Evolutionary conservation across 164 flowering plant species (phyloP), one percentile per base, ranked within the genome.

Genomic region (Tetrastigma voinierianum): DNA sequence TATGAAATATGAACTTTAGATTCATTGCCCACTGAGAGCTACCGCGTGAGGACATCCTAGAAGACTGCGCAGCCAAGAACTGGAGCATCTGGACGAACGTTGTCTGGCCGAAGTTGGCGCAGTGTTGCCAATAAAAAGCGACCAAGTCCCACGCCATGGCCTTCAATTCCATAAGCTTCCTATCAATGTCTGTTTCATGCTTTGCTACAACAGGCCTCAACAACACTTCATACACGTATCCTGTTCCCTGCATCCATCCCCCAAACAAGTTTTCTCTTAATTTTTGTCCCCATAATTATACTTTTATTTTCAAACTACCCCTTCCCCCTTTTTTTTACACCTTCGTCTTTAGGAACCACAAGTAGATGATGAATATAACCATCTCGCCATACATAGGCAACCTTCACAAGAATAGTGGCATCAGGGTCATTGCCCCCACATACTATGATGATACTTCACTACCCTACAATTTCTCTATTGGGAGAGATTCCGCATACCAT

Each of bases 261-360:
- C n/a, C n/a, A n/a, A 57, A 67, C 44, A 48, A 9, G 21, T 4
- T 55, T 21, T 55, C 58, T 55, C 23, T 10, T 20, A 17, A n/a
- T n/a, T 21, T 20, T 12, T 55, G 2, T 20, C 10, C 9, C 21
- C 15, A 21, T 32, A 21, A 9, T 25, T n/a, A n/a, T n/a, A n/a
- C 4, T 0, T 40, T 20, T 10, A 11, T 17, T 53, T 17, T 15
- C 1, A 9, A n/a, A n/a, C n/a, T n/a, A 12, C 3, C 17, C 12
- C 17, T 53, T 10, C 23, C 1, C 17, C 2, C 56, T 3, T 66
- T 48, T 17, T 20, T 80, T 83, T n/a, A n/a, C n/a, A 93, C 98
- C 96, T 68, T 85, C 10, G 93, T 87, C 65, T 87, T 87, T 1
- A 90, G 92, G 68, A 80, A 72, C 97, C 97, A 92, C 17, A 92